These are phyloP conservation scores for Fragaria ananassa DNA, from an alignment of 306 rosid species.

Conservation along the genomic window DNA sequence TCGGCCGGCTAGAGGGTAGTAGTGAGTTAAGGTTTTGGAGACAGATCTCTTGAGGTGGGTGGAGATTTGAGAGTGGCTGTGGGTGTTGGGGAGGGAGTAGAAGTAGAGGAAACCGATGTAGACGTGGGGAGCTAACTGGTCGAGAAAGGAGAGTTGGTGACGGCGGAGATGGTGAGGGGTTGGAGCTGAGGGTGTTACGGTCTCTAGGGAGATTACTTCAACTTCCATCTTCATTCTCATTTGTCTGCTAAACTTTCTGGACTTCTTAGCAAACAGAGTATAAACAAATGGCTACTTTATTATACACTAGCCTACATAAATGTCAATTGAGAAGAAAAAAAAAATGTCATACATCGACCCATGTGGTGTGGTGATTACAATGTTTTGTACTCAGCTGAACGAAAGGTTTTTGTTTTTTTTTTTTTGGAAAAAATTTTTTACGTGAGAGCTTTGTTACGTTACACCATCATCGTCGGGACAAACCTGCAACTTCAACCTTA, in stretches of 20 bases:
- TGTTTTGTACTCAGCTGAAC: too few species aligned
- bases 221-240: conserved; percentile 7
- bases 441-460: too few species aligned
- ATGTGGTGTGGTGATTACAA: too few species aligned
- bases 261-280: not conserved
- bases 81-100: conserved; percentile 32
- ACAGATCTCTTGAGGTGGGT: conserved; percentile 41
- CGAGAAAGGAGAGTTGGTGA: conserved; percentile 23
- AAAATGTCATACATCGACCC: too few species aligned
- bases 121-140: conserved; percentile 26
- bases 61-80: conserved; percentile 30
- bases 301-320: too few species aligned
- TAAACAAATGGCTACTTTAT: not conserved
- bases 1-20: conserved; percentile 49
- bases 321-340: too few species aligned
- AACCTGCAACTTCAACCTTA: too few species aligned
- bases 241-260: not conserved
- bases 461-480: too few species aligned
- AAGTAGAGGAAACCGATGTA: conserved; percentile 21
- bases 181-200: conserved; percentile 22
- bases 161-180: conserved; percentile 21
- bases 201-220: conserved; percentile 12
- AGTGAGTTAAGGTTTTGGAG: conserved; percentile 36
- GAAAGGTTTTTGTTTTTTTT: too few species aligned
- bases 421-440: too few species aligned